Evolutionary conservation across 129 eudicot genomes (phyloP).

Genomic region (Saposhnikovia divaricata): DNA sequence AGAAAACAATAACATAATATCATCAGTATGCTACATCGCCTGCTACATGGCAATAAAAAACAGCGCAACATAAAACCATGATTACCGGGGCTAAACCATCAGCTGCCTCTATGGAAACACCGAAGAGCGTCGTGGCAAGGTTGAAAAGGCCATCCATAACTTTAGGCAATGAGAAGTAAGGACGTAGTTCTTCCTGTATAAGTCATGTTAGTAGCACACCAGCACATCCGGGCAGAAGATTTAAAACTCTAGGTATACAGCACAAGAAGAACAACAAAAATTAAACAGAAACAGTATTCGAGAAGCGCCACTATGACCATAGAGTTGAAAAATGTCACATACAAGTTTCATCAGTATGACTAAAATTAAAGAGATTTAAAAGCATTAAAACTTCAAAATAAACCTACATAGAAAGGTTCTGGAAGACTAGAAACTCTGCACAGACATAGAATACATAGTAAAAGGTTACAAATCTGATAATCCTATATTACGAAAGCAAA

Average conservation of each 20-base stretch:
- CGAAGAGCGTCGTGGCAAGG: constrained; percentile 78
- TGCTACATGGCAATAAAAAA: background rate
- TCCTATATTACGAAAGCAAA: background rate
- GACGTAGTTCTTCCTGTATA: constrained; percentile 86
- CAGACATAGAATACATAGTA: background rate
- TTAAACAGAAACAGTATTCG: background rate
- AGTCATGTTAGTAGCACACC: constrained; percentile 12
- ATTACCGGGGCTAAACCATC: constrained; percentile 92
- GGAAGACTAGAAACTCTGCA: background rate
- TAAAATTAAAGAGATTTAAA: no score
- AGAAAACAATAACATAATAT: constrained; percentile 7
- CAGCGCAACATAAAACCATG: background rate
- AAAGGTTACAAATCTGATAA: no score
- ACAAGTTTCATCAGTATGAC: background rate
- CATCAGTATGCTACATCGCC: constrained; percentile 4
- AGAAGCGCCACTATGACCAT: background rate
- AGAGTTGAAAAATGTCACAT: background rate
- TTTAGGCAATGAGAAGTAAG: constrained; percentile 89
- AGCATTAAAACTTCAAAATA: background rate
- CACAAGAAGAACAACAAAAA: background rate
- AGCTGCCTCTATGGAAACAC: constrained; percentile 59
- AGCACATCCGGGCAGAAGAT: background rate
- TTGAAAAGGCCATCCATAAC: constrained; percentile 95
- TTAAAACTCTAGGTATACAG: background rate
- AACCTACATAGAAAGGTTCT: background rate